Evolutionary conservation across 257 asterid species (phyloP).

Genomic region (Rauvolfia tetraphylla): DNA sequence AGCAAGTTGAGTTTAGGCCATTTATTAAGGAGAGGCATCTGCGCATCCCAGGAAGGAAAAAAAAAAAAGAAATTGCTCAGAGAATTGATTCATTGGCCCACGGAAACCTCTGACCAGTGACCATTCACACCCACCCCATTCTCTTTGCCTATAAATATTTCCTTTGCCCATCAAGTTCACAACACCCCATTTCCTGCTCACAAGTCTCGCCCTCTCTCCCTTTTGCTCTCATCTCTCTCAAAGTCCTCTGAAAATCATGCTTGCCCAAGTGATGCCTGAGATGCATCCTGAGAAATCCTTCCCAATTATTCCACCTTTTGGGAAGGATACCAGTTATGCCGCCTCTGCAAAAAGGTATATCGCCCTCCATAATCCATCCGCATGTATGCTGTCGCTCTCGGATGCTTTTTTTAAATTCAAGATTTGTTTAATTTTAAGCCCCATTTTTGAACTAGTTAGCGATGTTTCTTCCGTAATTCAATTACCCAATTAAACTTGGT

Average conservation of each 20-base stretch:
- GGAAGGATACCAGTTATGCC: slow-evolving; percentile 25
- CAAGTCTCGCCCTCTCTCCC: background rate
- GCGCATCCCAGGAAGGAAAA: background rate
- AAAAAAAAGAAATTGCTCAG: background rate
- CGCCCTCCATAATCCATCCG: background rate
- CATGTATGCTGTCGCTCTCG: background rate
- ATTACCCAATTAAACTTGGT: background rate
- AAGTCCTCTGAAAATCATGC: slow-evolving; percentile 26
- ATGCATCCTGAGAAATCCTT: slow-evolving; percentile 29
- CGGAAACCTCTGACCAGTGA: background rate
- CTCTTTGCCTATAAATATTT: background rate
- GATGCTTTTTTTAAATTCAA: too few species aligned
- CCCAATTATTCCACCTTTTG: slow-evolving; percentile 26
- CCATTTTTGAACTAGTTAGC: background rate
- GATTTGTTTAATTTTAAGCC: background rate
- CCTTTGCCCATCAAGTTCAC: background rate
- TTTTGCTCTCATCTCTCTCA: background rate
- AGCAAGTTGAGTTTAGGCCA: background rate
- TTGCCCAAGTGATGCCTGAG: slow-evolving; percentile 46
- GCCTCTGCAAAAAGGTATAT: slow-evolving; percentile 41
- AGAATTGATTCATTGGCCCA: background rate
- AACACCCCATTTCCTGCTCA: background rate
- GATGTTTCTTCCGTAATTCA: background rate
- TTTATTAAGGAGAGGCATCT: background rate
- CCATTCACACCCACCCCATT: background rate